Conservation (phyloP, 495 filamentous ascomycete genomes). For the Podospora didyma region DNA sequence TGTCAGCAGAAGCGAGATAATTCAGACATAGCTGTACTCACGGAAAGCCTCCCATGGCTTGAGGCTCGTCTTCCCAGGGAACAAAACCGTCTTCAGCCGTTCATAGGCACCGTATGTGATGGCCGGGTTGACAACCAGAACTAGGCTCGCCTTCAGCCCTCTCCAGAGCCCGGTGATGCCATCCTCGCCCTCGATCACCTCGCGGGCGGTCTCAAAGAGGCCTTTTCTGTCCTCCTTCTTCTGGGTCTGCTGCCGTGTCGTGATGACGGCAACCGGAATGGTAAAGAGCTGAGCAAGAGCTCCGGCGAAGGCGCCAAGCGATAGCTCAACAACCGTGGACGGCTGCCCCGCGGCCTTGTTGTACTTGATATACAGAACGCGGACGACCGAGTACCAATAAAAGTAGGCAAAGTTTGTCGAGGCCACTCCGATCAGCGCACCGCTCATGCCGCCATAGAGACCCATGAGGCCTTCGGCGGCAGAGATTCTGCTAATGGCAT, state of each 20-base stretch:
- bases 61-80: slow-evolving; percentile 71
- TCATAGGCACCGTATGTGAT: slow-evolving; percentile 99
- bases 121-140: slow-evolving; percentile 92
- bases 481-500: slow-evolving; percentile 84
- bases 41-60: slow-evolving; percentile 87
- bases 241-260: slow-evolving; percentile 93
- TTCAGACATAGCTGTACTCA: slow-evolving; percentile 39
- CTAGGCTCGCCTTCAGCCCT: slow-evolving; percentile 92
- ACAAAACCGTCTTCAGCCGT: slow-evolving; percentile 73
- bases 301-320: slow-evolving; percentile 82
- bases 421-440: slow-evolving; percentile 83
- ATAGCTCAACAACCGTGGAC: slow-evolving; percentile 80
- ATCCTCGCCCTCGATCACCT: slow-evolving; percentile 88
- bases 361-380: slow-evolving; percentile 73
- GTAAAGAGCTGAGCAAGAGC: slow-evolving; percentile 94
- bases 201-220: slow-evolving; percentile 78
- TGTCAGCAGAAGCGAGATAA: not conserved
- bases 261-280: slow-evolving; percentile 92
- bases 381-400: slow-evolving; percentile 95
- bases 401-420: slow-evolving; percentile 99
- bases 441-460: slow-evolving; percentile 84
- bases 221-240: slow-evolving; percentile 78
- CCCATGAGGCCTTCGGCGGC: slow-evolving; percentile 76
- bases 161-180: slow-evolving; percentile 88
- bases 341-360: slow-evolving; percentile 59